Evolutionary conservation across 2,329 filamentous ascomycete species (phyloP), one percentile per base, ranked within the genome.

Genomic region (Fusarium sp.): DNA sequence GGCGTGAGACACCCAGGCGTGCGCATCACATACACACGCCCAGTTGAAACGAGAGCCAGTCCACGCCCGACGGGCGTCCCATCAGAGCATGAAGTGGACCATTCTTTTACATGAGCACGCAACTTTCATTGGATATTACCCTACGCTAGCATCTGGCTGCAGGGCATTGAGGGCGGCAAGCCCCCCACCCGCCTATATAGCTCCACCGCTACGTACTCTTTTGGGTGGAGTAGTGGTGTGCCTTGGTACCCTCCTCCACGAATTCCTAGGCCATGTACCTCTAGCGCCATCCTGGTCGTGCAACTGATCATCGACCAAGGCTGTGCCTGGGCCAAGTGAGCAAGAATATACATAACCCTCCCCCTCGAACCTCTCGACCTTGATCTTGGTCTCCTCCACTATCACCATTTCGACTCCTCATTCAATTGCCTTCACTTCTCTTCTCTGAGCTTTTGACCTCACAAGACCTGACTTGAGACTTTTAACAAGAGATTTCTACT

Each of bases 221-320:
- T 53, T 42, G 51, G 60, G 66, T 54, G 62, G 67, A 69, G 54
- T 32, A 62, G 57, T 53, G 66, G 61, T 61, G 61, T 57, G 57
- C 55, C 57, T 61, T 56, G 63, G 68, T 71, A 70, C 70, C 64
- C 62, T 70, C 64, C 68, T 68, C 62, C 67, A 65, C 60, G 65
- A 63, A 67, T 70, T 66, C 55, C 52, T 66, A 72, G 70, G 62
- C 65, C 71, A 61, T 60, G 70, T 71, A 70, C 71, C 58, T 67
- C 58, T 65, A 66, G 55, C 59, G 63, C 61, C 55, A 69, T 68
- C 53, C 57, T 44, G 47, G 53, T 61, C 61, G 55, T 61, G 60
- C 61, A 60, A 66, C 65, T 71, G 65, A 67, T 71, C 69, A 69
- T 70, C 67, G 59, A 68, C 58, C 61, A 70, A 49, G 69, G 66